Conservation (phyloP, 2,329 filamentous ascomycete species). For the Verticillium isaacii region DNA sequence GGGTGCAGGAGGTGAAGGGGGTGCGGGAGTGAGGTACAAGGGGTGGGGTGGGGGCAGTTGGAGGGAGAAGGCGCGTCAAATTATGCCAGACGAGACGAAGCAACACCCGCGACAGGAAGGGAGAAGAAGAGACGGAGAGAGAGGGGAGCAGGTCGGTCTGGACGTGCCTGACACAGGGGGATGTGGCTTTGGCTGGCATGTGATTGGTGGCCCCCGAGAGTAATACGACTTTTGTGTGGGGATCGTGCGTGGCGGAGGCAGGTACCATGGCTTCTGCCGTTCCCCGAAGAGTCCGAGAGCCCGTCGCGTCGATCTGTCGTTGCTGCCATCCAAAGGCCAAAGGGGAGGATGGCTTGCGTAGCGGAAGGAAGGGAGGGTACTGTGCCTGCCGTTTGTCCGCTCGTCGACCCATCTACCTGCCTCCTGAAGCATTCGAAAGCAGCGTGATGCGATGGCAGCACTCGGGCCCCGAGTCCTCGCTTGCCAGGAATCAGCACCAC, state of each 20-base stretch:
- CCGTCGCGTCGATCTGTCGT: neutral
- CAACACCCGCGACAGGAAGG: neutral
- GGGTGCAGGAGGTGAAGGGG: neutral
- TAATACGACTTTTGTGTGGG: neutral
- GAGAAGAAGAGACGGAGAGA: neutral
- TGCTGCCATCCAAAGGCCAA: neutral
- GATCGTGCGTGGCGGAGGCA: neutral
- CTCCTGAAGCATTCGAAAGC: too few species aligned
- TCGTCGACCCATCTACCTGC: too few species aligned
- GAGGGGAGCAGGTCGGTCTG: neutral
- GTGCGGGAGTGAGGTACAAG: neutral
- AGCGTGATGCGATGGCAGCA: neutral
- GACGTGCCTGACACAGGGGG: neutral
- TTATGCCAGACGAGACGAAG: neutral
- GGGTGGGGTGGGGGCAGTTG: neutral
- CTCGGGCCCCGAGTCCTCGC: neutral
- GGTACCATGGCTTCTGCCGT: neutral
- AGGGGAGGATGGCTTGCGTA: neutral
- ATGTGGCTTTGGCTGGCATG: neutral
- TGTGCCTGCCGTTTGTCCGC: too few species aligned
- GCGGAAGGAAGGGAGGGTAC: too few species aligned
- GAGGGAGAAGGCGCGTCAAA: neutral
- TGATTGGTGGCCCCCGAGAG: neutral
- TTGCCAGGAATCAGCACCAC: too few species aligned
- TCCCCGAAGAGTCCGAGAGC: neutral